Conservation (phyloP, 768 basidiomycete genomes). For the Trametes gibbosa region DNA sequence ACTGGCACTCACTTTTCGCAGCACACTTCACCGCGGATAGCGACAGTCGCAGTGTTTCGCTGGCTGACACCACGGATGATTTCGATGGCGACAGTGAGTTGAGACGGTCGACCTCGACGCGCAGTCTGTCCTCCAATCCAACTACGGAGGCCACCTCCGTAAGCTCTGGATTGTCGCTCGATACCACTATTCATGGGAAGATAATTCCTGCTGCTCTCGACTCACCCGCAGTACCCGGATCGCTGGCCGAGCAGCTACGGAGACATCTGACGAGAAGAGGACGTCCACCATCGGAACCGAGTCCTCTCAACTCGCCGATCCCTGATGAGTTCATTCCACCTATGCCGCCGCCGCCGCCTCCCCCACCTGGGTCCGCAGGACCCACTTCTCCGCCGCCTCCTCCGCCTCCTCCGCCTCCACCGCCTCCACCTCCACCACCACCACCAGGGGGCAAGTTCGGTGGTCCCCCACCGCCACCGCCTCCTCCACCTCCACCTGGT, state of each 20-base stretch:
- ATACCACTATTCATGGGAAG: constrained; percentile 30
- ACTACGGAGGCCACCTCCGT: constrained; percentile 60
- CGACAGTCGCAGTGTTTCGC: constrained; percentile 12
- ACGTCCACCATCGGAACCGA: constrained; percentile 38
- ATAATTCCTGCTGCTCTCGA: background rate
- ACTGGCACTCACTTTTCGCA: background rate
- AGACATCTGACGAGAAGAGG: constrained; percentile 55
- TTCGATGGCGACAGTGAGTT: constrained; percentile 60
- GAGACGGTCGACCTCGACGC: constrained; percentile 35
- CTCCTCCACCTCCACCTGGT: constrained; percentile 36
- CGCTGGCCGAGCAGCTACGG: constrained; percentile 61
- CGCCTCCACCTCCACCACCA: constrained; percentile 33
- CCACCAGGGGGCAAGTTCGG: constrained; percentile 13
- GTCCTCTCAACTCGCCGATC: constrained; percentile 34
- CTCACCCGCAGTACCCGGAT: constrained; percentile 36
- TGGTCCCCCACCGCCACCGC: constrained; percentile 21
- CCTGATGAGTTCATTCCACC: constrained; percentile 37
- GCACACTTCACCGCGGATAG: constrained; percentile 21
- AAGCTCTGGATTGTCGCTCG: constrained; percentile 42
- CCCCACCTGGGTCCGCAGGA: constrained; percentile 28
- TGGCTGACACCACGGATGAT: constrained; percentile 32
- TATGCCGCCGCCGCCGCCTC: constrained; percentile 28
- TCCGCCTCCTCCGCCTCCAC: constrained; percentile 28
- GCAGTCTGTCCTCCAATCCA: constrained; percentile 43
- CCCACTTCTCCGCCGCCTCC: constrained; percentile 32